These are phyloP conservation scores for Phenoliferia sp. DNA, from an alignment of 1,284 basidiomycete species.

Conservation along the genomic window DNA sequence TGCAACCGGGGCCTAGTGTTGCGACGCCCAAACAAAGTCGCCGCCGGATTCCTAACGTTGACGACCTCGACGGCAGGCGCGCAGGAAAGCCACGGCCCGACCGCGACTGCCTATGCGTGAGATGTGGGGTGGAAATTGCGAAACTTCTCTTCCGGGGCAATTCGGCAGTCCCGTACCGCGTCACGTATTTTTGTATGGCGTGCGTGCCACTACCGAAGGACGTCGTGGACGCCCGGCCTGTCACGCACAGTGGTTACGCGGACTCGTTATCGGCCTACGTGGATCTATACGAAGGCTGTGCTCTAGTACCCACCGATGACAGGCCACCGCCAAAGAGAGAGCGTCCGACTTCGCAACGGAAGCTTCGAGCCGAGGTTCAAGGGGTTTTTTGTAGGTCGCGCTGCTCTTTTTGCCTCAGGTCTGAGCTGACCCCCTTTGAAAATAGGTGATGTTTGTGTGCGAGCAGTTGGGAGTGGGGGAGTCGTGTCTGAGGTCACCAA, in stretches of 20 bases:
- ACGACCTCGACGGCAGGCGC: neutral
- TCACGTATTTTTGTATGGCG: neutral
- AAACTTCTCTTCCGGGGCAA: neutral
- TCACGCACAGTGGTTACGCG: neutral
- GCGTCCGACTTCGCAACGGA: neutral
- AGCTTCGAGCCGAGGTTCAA: neutral
- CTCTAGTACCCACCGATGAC: neutral
- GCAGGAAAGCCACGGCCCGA: neutral
- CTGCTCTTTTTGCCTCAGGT: neutral
- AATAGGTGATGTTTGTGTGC: neutral
- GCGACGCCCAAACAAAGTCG: neutral
- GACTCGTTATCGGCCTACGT: neutral
- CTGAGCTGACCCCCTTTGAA: neutral
- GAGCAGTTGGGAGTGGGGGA: neutral
- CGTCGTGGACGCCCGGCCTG: neutral
- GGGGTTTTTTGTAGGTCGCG: neutral
- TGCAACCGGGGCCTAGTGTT: neutral
- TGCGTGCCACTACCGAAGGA: neutral
- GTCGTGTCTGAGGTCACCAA: neutral
- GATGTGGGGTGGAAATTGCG: neutral
- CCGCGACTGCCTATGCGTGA: neutral
- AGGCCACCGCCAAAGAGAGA: neutral
- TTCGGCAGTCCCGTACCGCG: neutral
- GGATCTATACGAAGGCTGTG: neutral
- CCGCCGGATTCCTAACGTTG: neutral